These are phyloP conservation scores for Penicillium sp. DNA, from an alignment of 2,329 filamentous ascomycete genomes.

Conservation along the genomic window DNA sequence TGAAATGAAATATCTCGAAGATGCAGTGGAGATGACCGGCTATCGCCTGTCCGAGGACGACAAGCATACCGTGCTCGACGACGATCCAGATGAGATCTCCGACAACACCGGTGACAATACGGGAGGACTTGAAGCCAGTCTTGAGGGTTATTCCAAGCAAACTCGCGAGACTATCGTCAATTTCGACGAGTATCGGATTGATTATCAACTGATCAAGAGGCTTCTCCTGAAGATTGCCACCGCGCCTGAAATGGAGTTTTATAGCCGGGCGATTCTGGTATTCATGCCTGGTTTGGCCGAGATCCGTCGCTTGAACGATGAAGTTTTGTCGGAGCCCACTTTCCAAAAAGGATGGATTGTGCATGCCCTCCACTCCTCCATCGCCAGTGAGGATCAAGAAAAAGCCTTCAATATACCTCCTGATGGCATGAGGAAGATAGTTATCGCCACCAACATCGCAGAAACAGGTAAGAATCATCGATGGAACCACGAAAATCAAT, in stretches of 20 bases:
- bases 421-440: slow-evolving; percentile 82
- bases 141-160: slow-evolving; percentile 74
- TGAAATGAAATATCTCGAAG: slow-evolving; percentile 83
- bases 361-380: slow-evolving; percentile 89
- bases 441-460: slow-evolving; percentile 95
- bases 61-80: slow-evolving; percentile 40
- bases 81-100: slow-evolving; percentile 53
- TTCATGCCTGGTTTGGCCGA: slow-evolving; percentile 95
- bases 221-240: slow-evolving; percentile 77
- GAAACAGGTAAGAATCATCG: slow-evolving; percentile 70
- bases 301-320: slow-evolving; percentile 84
- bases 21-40: slow-evolving; percentile 85
- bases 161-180: slow-evolving; percentile 76
- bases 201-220: slow-evolving; percentile 82
- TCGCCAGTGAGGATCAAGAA: slow-evolving; percentile 95
- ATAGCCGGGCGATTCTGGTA: slow-evolving; percentile 89
- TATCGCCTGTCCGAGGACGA: slow-evolving; percentile 70
- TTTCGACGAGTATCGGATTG: slow-evolving; percentile 89
- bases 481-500: neutral
- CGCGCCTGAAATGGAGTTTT: slow-evolving; percentile 67
- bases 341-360: slow-evolving; percentile 82
- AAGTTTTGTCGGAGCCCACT: slow-evolving; percentile 74
- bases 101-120: slow-evolving; percentile 54
- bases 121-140: slow-evolving; percentile 64
- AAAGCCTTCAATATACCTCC: slow-evolving; percentile 87